Conservation (phyloP, 1,284 basidiomycete genomes). For the Irpex lacteus region DNA sequence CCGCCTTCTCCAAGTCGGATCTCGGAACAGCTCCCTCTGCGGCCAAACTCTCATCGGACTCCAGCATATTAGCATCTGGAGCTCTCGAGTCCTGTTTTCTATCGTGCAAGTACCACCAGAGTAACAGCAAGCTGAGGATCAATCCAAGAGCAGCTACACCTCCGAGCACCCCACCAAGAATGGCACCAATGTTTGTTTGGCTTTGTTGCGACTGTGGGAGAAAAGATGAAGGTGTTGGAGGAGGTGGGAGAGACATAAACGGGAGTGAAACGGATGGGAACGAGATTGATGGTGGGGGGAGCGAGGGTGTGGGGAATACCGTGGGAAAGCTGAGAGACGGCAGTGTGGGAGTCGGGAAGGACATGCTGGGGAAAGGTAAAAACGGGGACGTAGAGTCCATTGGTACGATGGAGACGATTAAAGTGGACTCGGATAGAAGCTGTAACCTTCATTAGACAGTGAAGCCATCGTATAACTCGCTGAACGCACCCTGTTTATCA, state of each 20-base stretch:
- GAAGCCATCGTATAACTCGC: too few species aligned
- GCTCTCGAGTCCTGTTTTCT: neutral
- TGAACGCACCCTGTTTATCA: too few species aligned
- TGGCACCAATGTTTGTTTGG: neutral
- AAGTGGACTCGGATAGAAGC: too few species aligned
- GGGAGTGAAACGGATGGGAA: neutral
- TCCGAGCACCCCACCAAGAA: conserved; percentile 3
- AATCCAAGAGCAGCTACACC: neutral
- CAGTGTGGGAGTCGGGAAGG: neutral
- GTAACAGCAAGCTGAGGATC: neutral
- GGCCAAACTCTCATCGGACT: neutral
- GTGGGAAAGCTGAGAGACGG: neutral
- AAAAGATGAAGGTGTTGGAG: neutral
- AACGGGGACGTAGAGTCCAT: neutral
- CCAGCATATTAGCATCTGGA: neutral
- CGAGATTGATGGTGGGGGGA: neutral
- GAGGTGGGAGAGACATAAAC: neutral
- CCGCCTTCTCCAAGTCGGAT: too few species aligned
- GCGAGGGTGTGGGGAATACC: neutral
- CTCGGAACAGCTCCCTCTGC: neutral
- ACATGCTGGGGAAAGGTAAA: too few species aligned
- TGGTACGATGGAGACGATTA: neutral
- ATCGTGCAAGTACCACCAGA: neutral
- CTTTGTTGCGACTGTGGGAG: neutral
- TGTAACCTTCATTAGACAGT: too few species aligned